Evolutionary conservation across 176 grass and related monocot species (phyloP).

Genomic region (Tillandsia leiboldiana): DNA sequence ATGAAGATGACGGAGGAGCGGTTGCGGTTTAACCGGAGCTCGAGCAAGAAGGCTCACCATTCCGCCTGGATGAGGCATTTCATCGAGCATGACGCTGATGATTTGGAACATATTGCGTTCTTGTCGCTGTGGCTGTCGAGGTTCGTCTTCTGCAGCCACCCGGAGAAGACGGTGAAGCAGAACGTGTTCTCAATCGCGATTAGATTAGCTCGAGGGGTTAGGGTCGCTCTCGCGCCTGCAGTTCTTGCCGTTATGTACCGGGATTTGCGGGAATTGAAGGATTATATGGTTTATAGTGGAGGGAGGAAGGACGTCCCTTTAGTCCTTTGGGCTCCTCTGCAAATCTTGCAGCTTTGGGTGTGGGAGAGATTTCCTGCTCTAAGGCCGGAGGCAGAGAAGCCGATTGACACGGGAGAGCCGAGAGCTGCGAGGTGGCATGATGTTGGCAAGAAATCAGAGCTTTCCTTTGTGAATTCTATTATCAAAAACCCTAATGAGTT

Average conservation of each 20-base stretch:
- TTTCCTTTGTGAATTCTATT: slow-evolving; percentile 24
- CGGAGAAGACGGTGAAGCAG: slow-evolving; percentile 73
- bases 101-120: slow-evolving; percentile 71
- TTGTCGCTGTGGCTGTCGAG: slow-evolving; percentile 77
- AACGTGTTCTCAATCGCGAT: slow-evolving; percentile 65
- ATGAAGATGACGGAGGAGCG: slow-evolving; percentile 47
- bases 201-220: slow-evolving; percentile 51
- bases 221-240: slow-evolving; percentile 54
- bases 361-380: slow-evolving; percentile 74
- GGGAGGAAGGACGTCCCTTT: slow-evolving; percentile 34
- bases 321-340: slow-evolving; percentile 51
- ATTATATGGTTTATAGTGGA: slow-evolving; percentile 24
- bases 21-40: slow-evolving; percentile 62
- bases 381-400: slow-evolving; percentile 36
- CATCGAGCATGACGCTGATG: slow-evolving; percentile 31
- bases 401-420: slow-evolving; percentile 28
- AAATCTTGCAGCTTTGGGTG: slow-evolving; percentile 67
- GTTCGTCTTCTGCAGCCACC: slow-evolving; percentile 68
- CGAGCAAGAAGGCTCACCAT: slow-evolving; percentile 93
- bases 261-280: slow-evolving; percentile 65
- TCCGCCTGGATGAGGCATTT: slow-evolving; percentile 83
- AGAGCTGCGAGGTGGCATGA: slow-evolving; percentile 71
- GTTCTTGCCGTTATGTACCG: slow-evolving; percentile 68
- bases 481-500: slow-evolving; percentile 33
- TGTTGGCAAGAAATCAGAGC: slow-evolving; percentile 42